Base-by-base conservation (phyloP, 1,284 basidiomycete genomes). In the Trichosporon asahii region DNA sequence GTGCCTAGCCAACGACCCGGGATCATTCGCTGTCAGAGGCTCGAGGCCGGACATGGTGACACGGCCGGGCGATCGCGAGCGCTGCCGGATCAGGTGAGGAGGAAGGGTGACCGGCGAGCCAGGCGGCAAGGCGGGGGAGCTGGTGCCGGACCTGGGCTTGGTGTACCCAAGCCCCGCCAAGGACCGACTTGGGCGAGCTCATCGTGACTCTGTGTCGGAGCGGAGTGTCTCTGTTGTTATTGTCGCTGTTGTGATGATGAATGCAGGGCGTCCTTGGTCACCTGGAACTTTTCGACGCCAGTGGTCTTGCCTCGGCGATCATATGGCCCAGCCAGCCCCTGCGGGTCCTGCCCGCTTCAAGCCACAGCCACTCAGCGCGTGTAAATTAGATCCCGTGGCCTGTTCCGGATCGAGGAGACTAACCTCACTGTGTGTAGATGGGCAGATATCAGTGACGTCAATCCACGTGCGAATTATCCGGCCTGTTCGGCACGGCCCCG, bases 111-210 rank as follows among this genome's bases (percentile, higher is more conserved):
- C 57, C 7, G 57, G 6, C 8, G 27, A 33, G 23, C 49, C 49
- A 3, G 49, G 49, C 21, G n/a, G 3, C 6, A 14, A 3, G 6
- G 35, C 35, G 35, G 49, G 49, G 1, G 49, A 23, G 49, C 49
- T 23, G 49, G 49, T 53, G 21, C 29, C 57, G 15, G 57, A 31
- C 9, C 68, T 14, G 15, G 66, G 66, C 25, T 67, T 68, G 21
- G 68, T 70, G 53, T 72, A 72, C n/a, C 71, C 71, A 12, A 72
- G 44, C 9, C 57, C 66, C 68, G 35, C 68, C 68, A n/a, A 53
- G 44, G 14, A 15, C 33, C 7, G 67, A 65, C 25, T 68, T 68
- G 23, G 67, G 67, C 5, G 67, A 68, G 46, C 63, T 65, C 67
- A 68, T 68, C 8, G 33, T 65, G 33, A 35, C 18, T 49, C 40